A percentile compares a stretch with the other conserved stretches of the same genome.
Conservation (phyloP, 352 stramenopile genomes). For the Globisporangium spinosum region DNA sequence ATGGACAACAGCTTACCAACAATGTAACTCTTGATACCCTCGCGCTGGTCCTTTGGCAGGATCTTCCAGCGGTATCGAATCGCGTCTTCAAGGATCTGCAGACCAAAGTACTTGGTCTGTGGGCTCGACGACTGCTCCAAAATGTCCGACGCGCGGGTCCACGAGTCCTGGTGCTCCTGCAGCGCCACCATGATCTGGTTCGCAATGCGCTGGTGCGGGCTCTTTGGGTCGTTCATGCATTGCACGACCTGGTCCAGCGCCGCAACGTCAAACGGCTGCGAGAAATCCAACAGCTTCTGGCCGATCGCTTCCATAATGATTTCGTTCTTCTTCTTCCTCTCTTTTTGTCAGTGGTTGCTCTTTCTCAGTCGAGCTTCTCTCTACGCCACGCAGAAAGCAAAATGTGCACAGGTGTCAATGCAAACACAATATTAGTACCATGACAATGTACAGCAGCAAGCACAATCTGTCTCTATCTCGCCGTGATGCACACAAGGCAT, state of each 20-base stretch:
- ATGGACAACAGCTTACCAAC: conserved; percentile 94
- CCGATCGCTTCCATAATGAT: conserved; percentile 83
- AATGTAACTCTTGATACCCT: conserved; percentile 99
- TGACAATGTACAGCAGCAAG: neutral
- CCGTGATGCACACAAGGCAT: neutral
- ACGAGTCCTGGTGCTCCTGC: conserved; percentile 92
- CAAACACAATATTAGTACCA: neutral
- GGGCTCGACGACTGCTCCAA: conserved; percentile 91
- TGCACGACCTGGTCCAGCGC: conserved; percentile 96
- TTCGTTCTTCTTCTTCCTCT: conserved; percentile 8
- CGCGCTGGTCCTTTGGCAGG: conserved; percentile 93
- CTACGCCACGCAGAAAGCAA: neutral
- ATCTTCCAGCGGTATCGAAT: conserved; percentile 98
- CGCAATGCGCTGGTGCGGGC: conserved; percentile 89
- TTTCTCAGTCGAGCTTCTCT: conserved; percentile 1
- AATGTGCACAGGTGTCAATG: neutral
- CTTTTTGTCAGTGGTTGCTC: neutral
- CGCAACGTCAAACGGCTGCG: conserved; percentile 93
- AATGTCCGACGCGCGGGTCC: conserved; percentile 93
- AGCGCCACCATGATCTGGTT: conserved; percentile 94
- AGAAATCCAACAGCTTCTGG: conserved; percentile 93
- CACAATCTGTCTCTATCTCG: conserved; percentile 1
- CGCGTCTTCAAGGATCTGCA: conserved; percentile 96
- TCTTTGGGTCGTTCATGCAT: conserved; percentile 94
- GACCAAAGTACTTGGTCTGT: conserved; percentile 91